Conservation (phyloP, 805 yeast genomes). For the Saccharomycopsis malanga region DNA sequence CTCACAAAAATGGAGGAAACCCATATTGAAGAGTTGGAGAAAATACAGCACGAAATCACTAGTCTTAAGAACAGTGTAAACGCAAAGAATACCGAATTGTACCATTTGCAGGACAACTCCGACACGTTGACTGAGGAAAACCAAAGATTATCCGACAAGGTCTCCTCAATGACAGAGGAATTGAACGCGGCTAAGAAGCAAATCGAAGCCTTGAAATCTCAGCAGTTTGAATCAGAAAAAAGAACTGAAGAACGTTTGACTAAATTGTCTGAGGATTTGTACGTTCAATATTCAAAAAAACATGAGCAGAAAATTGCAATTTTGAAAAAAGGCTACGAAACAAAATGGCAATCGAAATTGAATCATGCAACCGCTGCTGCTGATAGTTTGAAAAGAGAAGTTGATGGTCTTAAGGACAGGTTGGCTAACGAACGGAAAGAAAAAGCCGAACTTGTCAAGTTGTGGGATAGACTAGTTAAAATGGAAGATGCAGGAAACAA, state of each 20-base stretch:
- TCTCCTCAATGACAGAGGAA: slow-evolving; percentile 27
- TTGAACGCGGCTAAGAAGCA: slow-evolving; percentile 18
- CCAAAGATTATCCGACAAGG: slow-evolving; percentile 16
- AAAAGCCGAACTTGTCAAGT: slow-evolving; percentile 47
- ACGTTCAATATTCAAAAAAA: slow-evolving; percentile 67
- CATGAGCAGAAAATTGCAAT: slow-evolving; percentile 66
- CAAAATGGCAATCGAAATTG: slow-evolving; percentile 42
- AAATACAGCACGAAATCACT: slow-evolving; percentile 11
- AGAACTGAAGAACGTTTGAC: slow-evolving; percentile 50
- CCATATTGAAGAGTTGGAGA: slow-evolving; percentile 17
- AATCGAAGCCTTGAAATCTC: slow-evolving; percentile 8
- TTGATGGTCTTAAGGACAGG: slow-evolving; percentile 44
- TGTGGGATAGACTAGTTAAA: slow-evolving; percentile 34
- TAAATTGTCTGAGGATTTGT: slow-evolving; percentile 61
- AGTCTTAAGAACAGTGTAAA: slow-evolving; percentile 17
- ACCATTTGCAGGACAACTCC: slow-evolving; percentile 22
- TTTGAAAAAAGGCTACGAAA: slow-evolving; percentile 51
- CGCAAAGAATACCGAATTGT: slow-evolving; percentile 13
- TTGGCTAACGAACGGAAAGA: slow-evolving; percentile 48
- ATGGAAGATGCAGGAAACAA: slow-evolving; percentile 13
- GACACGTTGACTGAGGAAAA: slow-evolving; percentile 15
- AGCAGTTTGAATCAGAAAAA: slow-evolving; percentile 32
- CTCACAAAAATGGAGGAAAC: slow-evolving; percentile 7
- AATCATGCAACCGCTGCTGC: slow-evolving; percentile 37
- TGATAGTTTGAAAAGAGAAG: slow-evolving; percentile 41